Conservation (phyloP, 495 filamentous ascomycete species). For the Staphylotrichum longicolle region DNA sequence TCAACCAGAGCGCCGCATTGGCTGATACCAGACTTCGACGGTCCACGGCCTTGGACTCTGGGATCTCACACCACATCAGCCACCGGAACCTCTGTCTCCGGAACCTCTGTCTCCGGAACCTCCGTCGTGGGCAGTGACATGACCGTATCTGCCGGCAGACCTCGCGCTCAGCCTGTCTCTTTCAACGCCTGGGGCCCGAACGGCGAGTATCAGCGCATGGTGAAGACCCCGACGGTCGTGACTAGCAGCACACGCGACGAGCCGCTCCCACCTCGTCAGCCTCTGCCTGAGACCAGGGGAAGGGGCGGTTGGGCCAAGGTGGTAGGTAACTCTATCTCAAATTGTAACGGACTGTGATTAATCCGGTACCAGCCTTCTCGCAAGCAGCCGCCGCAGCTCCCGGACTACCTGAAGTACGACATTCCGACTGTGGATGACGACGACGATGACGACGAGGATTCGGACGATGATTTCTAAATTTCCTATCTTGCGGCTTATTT, state of each 20-base stretch:
- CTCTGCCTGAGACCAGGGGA: no score
- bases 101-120: neutral
- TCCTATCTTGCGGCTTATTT: no score
- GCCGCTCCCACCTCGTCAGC: no score
- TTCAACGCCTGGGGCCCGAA: slow-evolving; percentile 25
- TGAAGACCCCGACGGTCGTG: slow-evolving; percentile 10
- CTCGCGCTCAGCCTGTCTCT: neutral
- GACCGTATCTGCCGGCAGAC: neutral
- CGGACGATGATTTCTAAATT: neutral
- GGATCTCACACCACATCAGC: neutral
- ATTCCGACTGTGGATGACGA: neutral
- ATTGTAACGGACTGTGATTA: neutral
- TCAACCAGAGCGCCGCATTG: slow-evolving; percentile 9
- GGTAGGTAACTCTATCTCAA: slow-evolving; percentile 12
- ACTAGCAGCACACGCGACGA: neutral
- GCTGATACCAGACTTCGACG: slow-evolving; percentile 11
- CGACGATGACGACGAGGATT: slow-evolving; percentile 1
- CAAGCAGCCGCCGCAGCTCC: slow-evolving; percentile 15
- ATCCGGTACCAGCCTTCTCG: slow-evolving; percentile 9
- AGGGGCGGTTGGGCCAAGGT: slow-evolving; percentile 21
- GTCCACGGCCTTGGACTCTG: neutral
- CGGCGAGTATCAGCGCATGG: slow-evolving; percentile 15
- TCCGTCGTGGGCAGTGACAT: neutral
- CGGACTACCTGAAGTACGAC: slow-evolving; percentile 17
- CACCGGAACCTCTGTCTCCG: neutral